Conservation (phyloP, 164 flowering plant species). For the Annona cherimola region DNA sequence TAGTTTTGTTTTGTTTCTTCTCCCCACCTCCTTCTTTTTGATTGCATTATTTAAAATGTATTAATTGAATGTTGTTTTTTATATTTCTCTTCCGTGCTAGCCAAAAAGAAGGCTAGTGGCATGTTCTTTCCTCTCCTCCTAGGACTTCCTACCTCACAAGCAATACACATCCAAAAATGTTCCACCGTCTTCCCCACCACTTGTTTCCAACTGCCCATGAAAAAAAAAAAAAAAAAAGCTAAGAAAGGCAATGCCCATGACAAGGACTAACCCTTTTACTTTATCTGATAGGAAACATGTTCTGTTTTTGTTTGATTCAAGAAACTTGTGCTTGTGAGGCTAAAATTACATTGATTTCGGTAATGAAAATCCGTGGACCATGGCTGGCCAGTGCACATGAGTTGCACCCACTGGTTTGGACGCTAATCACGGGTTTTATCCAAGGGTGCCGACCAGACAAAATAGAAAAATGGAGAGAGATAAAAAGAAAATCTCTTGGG, state of each 20-base stretch:
- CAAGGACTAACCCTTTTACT: not conserved
- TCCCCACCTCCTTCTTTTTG: not conserved
- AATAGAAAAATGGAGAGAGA: not conserved
- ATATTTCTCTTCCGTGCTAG: not conserved
- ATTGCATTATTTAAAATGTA: not conserved
- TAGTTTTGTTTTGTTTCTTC: not conserved
- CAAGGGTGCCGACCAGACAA: not conserved
- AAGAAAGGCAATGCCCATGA: not conserved
- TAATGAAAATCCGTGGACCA: constrained; percentile 8
- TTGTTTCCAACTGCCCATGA: not conserved
- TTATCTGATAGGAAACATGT: not conserved
- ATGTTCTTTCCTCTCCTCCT: constrained; percentile 37
- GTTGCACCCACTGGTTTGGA: not conserved
- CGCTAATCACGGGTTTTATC: not conserved
- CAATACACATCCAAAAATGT: constrained; percentile 11
- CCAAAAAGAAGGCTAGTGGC: constrained; percentile 14
- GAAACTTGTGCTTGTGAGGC: not conserved
- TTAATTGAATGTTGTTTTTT: not conserved
- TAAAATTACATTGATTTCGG: not conserved
- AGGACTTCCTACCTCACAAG: constrained; percentile 29
- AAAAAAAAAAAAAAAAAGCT: not conserved
- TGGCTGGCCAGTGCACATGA: not conserved
- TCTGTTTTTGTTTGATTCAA: not conserved
- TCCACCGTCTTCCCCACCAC: not conserved
- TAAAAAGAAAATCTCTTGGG: not conserved